Conservation (phyloP, 257 asterid species). For the Voacanga thouarsii region DNA sequence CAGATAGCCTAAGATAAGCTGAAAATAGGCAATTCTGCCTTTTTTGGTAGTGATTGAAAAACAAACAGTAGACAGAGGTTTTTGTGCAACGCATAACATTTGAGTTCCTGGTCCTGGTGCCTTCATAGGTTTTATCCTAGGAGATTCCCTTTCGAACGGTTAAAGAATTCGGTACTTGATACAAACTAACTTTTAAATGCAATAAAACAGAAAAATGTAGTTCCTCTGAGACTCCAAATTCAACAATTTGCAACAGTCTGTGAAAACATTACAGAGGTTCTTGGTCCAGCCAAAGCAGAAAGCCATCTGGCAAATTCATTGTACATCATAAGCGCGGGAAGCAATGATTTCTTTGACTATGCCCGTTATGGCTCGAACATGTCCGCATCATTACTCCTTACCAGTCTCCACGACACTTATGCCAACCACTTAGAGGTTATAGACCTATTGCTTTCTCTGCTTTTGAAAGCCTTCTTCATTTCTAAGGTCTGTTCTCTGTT, state of each 20-base stretch:
- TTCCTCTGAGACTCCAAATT: slow-evolving; percentile 40
- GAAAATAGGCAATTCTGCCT: neutral
- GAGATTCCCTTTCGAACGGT: too few relatives aligned
- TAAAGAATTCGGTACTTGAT: too few relatives aligned
- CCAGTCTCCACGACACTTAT: slow-evolving; percentile 25
- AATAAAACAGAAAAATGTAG: slow-evolving; percentile 17
- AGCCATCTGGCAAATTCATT: slow-evolving; percentile 34
- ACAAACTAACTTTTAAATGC: neutral
- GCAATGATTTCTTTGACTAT: slow-evolving; percentile 58
- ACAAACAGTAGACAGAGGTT: neutral
- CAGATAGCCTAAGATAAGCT: neutral
- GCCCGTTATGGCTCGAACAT: slow-evolving; percentile 7
- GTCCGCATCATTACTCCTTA: slow-evolving; percentile 24
- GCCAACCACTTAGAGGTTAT: slow-evolving; percentile 36
- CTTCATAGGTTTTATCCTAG: neutral
- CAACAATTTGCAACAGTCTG: slow-evolving; percentile 37
- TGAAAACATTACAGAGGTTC: slow-evolving; percentile 30
- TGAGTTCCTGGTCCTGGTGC: neutral
- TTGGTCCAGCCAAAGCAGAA: slow-evolving; percentile 35
- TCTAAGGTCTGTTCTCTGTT: neutral
- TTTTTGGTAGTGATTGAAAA: neutral
- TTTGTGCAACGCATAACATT: neutral
- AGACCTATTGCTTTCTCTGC: neutral
- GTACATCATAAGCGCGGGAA: slow-evolving; percentile 50
- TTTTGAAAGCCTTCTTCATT: neutral